Conservation (phyloP, 78 protist genomes). For the Dictyostelium brefeldianum region DNA sequence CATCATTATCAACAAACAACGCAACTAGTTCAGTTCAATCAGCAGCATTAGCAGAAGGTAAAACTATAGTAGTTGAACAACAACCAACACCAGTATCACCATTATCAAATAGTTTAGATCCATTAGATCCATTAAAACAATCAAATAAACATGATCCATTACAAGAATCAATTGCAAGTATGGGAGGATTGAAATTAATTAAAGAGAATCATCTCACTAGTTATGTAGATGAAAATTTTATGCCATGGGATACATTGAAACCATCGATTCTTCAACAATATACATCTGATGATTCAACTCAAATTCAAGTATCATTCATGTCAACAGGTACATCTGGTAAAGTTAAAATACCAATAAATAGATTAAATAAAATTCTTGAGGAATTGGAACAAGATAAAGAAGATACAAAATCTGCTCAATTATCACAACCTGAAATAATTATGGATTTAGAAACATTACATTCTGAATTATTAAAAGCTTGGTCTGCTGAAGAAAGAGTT, state of each 20-base stretch:
- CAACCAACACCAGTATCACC: neutral
- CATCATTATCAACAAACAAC: neutral
- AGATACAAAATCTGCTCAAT: slow-evolving; percentile 43
- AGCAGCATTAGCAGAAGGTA: neutral
- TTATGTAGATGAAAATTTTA: slow-evolving; percentile 67
- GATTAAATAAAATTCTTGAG: slow-evolving; percentile 71
- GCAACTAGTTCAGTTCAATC: neutral
- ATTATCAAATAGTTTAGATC: slow-evolving; percentile 13
- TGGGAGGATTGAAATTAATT: slow-evolving; percentile 71
- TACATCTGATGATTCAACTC: slow-evolving; percentile 54
- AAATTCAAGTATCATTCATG: slow-evolving; percentile 69
- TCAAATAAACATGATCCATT: slow-evolving; percentile 24
- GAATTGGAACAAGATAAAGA: slow-evolving; percentile 78
- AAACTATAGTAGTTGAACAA: neutral
- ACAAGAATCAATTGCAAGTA: slow-evolving; percentile 34
- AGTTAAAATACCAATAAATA: slow-evolving; percentile 66
- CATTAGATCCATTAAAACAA: too few species aligned
- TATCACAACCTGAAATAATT: slow-evolving; percentile 83
- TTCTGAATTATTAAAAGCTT: slow-evolving; percentile 84
- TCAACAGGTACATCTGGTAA: slow-evolving; percentile 55
- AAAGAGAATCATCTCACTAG: slow-evolving; percentile 13
- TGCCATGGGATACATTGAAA: slow-evolving; percentile 85
- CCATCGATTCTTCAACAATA: slow-evolving; percentile 82
- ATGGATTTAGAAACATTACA: slow-evolving; percentile 85
- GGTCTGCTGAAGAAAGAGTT: slow-evolving; percentile 91